These are phyloP conservation scores for Talaromyces sp. DNA, from an alignment of 2,329 filamentous ascomycete species.

Conservation along the genomic window DNA sequence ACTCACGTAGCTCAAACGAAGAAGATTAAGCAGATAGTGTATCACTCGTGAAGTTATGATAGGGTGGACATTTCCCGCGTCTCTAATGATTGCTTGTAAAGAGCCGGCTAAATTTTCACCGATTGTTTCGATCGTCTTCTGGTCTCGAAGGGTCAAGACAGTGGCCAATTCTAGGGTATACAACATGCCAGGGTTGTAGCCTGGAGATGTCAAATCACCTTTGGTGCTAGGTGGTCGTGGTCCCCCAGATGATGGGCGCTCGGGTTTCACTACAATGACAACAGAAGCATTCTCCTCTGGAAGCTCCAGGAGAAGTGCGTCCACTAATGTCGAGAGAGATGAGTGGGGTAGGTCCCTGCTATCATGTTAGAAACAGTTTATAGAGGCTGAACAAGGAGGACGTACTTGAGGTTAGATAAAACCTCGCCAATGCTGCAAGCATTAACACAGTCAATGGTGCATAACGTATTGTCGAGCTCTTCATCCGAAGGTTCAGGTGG, in stretches of 20 bases:
- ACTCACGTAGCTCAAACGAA: constrained; percentile 73
- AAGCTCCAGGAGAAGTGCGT: constrained; percentile 72
- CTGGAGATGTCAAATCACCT: constrained; percentile 48
- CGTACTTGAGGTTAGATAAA: constrained; percentile 72
- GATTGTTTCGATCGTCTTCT: constrained; percentile 63
- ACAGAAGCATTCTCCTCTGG: constrained; percentile 76
- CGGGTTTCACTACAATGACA: constrained; percentile 86
- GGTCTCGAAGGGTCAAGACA: constrained; percentile 69
- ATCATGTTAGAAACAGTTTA: constrained; percentile 11
- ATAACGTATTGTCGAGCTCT: constrained; percentile 90
- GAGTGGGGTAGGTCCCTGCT: constrained; percentile 60
- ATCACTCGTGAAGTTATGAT: constrained; percentile 78
- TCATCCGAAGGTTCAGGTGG: constrained; percentile 96
- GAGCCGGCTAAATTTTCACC: constrained; percentile 75
- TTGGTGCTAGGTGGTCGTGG: constrained; percentile 55
- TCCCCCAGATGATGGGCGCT: constrained; percentile 60
- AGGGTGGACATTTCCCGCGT: constrained; percentile 71
- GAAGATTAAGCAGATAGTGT: constrained; percentile 76
- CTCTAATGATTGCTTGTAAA: constrained; percentile 74
- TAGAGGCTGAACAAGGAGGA: constrained; percentile 13
- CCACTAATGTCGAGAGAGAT: constrained; percentile 58
- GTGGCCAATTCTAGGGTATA: constrained; percentile 92
- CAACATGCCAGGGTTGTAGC: constrained; percentile 79
- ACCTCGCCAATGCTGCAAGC: constrained; percentile 80
- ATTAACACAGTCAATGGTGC: constrained; percentile 88